These are phyloP conservation scores for Bipolaris cookei DNA, from an alignment of 2,329 filamentous ascomycete species.

Conservation along the genomic window DNA sequence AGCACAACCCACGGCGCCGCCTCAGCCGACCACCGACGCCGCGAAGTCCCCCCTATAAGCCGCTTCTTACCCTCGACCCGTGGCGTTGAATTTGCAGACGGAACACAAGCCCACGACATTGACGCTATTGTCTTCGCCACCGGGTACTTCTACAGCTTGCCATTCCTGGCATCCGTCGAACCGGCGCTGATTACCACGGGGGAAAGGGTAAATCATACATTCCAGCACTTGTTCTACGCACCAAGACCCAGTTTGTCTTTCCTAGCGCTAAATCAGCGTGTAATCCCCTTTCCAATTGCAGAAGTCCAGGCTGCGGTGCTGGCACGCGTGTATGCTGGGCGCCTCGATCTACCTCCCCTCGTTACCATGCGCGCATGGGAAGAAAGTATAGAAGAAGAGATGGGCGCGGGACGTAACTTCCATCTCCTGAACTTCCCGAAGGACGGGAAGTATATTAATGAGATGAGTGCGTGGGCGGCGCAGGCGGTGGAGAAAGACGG, in stretches of 20 bases:
- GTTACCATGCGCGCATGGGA: slow-evolving; percentile 76
- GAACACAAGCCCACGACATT: slow-evolving; percentile 67
- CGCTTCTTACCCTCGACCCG: slow-evolving; percentile 62
- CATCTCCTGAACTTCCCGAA: slow-evolving; percentile 64
- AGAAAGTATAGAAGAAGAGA: slow-evolving; percentile 46
- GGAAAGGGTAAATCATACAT: slow-evolving; percentile 72
- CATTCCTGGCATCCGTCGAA: slow-evolving; percentile 67
- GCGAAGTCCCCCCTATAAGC: slow-evolving; percentile 62
- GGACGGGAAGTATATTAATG: slow-evolving; percentile 74
- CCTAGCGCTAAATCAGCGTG: slow-evolving; percentile 74
- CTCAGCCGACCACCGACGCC: slow-evolving; percentile 53
- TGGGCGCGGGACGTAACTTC: slow-evolving; percentile 58
- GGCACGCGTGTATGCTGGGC: slow-evolving; percentile 76
- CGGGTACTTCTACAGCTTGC: slow-evolving; percentile 84
- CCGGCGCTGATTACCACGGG: slow-evolving; percentile 71
- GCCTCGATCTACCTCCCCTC: slow-evolving; percentile 67
- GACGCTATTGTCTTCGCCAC: slow-evolving; percentile 87
- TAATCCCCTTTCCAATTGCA: slow-evolving; percentile 85
- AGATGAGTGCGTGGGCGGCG: slow-evolving; percentile 67
- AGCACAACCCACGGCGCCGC: slow-evolving; percentile 21
- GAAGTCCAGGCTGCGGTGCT: slow-evolving; percentile 81
- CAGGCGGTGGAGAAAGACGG: slow-evolving; percentile 50
- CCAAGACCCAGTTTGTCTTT: slow-evolving; percentile 80
- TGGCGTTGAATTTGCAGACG: slow-evolving; percentile 71
- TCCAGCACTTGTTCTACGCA: slow-evolving; percentile 79